Evolutionary conservation across 2,329 filamentous ascomycete genomes (phyloP), one percentile per base, ranked within the genome.

Genomic region (Triangularia verruculosa): DNA sequence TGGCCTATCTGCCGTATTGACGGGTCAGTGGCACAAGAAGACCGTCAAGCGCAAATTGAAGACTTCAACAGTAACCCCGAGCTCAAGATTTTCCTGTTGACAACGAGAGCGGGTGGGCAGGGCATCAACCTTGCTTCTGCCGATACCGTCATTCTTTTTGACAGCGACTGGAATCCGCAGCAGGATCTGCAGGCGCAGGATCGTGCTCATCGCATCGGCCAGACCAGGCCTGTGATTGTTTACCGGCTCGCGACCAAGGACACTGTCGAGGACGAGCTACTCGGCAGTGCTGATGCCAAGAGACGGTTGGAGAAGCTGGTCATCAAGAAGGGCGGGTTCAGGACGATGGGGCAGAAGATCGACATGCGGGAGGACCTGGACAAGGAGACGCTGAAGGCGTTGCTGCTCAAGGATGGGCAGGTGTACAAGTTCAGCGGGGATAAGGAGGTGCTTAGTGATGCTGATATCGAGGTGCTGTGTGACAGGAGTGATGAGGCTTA

Each of bases 161-260:
- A 98, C 75, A 82, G 78, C 2, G 86, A 97, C 71, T 97, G 94
- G 88, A 99, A 99, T 71, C 95, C 95, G 0, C 95, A 99, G 74
- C 94, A 97, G 73, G 95, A 99, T 75, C 82, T 99, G 0, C 95
- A 99, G 73, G 95, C 95, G 0, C 95, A 98, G 76, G 95, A 99
- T 72, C 91, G 95, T 4, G 93, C 92, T 0, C 95, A 99, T 74
- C 87, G 95, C 12, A 98, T 99, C 67, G 95, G 95, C 0, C 95
- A 99, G 75, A 97, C 89, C 0, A 85, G 89, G 2, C 95, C 95
- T 0, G 95, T 99, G 0, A 87, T 99, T 20, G 90, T 99, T 0
- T 99, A 96, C 76, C 89, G 95, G 1, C 88, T 99, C 32, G 94
- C 95, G 0, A 99, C 95, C 0, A 93, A 93, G 71, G 91, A 90